A percentile compares a stretch with the other conserved stretches of the same genome.
phyloP scores from a whole-genome alignment of 2,329 filamentous ascomycete species.

The Ophioceras dolichostomum region DNA sequence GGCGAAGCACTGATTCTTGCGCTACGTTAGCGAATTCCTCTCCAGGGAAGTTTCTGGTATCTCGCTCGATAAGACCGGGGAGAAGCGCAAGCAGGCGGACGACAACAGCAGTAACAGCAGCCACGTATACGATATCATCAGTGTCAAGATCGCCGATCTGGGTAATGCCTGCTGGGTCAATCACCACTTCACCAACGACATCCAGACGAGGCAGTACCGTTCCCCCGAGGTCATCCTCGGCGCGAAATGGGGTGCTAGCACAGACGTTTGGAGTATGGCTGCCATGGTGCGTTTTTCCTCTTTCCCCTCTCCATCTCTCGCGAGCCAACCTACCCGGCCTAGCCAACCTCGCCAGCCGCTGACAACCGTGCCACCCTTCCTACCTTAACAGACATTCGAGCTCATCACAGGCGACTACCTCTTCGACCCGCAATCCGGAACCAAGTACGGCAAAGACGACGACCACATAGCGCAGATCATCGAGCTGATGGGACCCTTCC shows the following conservation, averaged over 20 bases:
- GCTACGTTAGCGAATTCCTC: slow-evolving; percentile 59
- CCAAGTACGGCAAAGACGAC: slow-evolving; percentile 98
- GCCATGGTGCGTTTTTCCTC: slow-evolving; percentile 60
- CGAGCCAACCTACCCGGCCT: no score
- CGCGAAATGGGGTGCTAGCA: slow-evolving; percentile 97
- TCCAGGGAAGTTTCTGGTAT: slow-evolving; percentile 92
- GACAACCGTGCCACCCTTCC: no score
- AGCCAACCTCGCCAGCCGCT: no score
- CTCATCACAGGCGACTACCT: slow-evolving; percentile 97
- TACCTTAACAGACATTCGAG: slow-evolving; percentile 95
- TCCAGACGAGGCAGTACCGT: slow-evolving; percentile 93
- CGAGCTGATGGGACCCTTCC: slow-evolving; percentile 86
- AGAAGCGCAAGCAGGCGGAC: slow-evolving; percentile 50
- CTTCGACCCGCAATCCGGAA: slow-evolving; percentile 95
- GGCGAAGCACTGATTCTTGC: background rate
- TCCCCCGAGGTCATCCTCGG: slow-evolving; percentile 96
- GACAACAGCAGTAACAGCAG: no score
- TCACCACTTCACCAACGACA: slow-evolving; percentile 98
- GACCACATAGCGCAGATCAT: slow-evolving; percentile 99
- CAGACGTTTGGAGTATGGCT: slow-evolving; percentile 99
- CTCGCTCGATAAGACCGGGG: slow-evolving; percentile 67
- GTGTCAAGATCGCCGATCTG: slow-evolving; percentile 96
- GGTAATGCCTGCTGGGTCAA: slow-evolving; percentile 98
- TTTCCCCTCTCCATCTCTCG: background rate
- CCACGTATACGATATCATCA: slow-evolving; percentile 61